These are phyloP conservation scores for Syzygium jambos DNA, from an alignment of 345 rosid species.

Conservation along the genomic window DNA sequence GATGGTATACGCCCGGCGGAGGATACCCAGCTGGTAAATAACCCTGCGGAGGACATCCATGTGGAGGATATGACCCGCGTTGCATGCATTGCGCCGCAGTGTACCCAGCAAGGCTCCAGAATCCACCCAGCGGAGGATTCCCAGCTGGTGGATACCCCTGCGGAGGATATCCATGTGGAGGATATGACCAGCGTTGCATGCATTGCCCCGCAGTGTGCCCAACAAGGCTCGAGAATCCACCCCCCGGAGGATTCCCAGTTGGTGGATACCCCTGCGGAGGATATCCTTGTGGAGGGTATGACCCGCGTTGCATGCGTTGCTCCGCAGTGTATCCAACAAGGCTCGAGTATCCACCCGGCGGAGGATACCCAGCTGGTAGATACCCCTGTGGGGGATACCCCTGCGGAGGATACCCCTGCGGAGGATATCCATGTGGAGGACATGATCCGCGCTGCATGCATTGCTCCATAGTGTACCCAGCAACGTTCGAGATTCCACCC, in stretches of 20 bases:
- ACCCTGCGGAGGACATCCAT: slow-evolving; percentile 25
- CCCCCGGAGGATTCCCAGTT: neutral
- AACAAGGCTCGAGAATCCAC: neutral
- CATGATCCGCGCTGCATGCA: neutral
- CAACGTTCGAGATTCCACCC: neutral
- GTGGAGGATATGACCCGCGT: slow-evolving; percentile 3
- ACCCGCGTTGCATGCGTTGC: neutral
- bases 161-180: too few relatives aligned
- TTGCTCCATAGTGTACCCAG: neutral
- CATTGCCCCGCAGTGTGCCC: neutral
- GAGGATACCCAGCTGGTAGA: neutral
- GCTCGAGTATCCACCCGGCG: neutral
- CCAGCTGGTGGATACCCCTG: too few relatives aligned
- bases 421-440: too few relatives aligned
- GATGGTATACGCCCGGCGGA: slow-evolving; percentile 15
- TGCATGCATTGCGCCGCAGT: too few relatives aligned
- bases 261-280: neutral
- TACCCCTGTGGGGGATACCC: neutral
- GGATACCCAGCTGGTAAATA: slow-evolving; percentile 36
- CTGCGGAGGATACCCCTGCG: neutral
- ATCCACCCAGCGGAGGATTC: too few relatives aligned
- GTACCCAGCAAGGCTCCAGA: too few relatives aligned
- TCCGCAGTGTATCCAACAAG: neutral
- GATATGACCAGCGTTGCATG: too few relatives aligned
- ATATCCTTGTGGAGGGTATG: neutral